Evolutionary conservation across 768 basidiomycete genomes (phyloP).

Genomic region (Sporobolomyces phaffii): DNA sequence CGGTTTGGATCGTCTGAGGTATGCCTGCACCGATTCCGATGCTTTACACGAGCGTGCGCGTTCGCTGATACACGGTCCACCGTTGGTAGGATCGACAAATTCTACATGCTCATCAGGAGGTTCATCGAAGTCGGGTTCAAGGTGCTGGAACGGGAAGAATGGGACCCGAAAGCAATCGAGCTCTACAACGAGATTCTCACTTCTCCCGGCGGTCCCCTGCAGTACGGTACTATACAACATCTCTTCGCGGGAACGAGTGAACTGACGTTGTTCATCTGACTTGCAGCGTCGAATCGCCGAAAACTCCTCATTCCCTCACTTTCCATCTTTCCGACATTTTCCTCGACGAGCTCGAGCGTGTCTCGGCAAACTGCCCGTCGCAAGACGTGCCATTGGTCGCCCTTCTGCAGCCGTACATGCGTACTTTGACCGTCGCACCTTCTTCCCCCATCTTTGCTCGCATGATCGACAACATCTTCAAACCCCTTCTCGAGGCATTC

Average conservation of each 20-base stretch:
- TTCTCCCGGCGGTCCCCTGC: constrained; percentile 68
- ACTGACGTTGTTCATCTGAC: too few species aligned
- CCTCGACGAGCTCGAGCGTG: constrained; percentile 74
- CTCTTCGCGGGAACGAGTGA: too few species aligned
- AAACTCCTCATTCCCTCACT: constrained; percentile 68
- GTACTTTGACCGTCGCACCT: constrained; percentile 63
- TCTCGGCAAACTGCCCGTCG: constrained; percentile 13
- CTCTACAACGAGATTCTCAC: constrained; percentile 67
- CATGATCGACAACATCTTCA: constrained; percentile 61
- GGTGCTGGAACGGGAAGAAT: constrained; percentile 63
- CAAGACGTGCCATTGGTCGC: constrained; percentile 54
- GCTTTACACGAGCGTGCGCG: background rate
- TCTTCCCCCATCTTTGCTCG: constrained; percentile 65
- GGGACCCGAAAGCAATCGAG: constrained; percentile 57
- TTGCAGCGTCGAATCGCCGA: constrained; percentile 60
- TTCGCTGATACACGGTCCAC: background rate
- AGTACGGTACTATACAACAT: too few species aligned
- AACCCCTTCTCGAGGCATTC: constrained; percentile 62
- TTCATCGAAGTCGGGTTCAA: constrained; percentile 81
- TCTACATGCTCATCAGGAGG: constrained; percentile 85
- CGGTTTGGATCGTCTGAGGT: constrained; percentile 86
- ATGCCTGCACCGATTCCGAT: constrained; percentile 39
- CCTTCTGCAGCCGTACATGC: constrained; percentile 65
- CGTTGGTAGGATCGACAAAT: constrained; percentile 81
- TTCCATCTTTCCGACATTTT: constrained; percentile 88